A percentile compares a stretch with the other conserved stretches of the same genome.
Conservation (phyloP, 768 basidiomycete genomes). For the Agrocybe chaxingu region DNA sequence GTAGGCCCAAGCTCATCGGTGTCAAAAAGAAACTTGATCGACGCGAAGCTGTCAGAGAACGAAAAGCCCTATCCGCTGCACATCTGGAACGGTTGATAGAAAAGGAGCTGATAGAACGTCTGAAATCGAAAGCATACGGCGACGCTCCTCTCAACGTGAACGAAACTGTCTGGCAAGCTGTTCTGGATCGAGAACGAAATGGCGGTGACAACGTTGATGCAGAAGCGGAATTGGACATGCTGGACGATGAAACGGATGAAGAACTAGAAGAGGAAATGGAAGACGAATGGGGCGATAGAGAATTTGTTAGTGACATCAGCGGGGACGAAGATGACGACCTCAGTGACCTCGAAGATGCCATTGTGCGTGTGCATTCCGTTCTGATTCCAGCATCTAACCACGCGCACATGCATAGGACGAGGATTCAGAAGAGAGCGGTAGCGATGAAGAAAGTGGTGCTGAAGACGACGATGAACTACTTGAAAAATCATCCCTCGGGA, state of each 20-base stretch:
- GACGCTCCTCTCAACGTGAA: slow-evolving; percentile 98
- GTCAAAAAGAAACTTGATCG: slow-evolving; percentile 97
- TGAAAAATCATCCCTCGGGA: slow-evolving; percentile 52
- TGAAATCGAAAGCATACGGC: slow-evolving; percentile 96
- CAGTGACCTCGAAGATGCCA: slow-evolving; percentile 68
- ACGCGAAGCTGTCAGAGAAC: slow-evolving; percentile 87
- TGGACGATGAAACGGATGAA: slow-evolving; percentile 62
- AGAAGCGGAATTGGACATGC: slow-evolving; percentile 46
- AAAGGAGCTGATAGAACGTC: slow-evolving; percentile 91
- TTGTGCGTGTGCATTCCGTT: slow-evolving; percentile 47
- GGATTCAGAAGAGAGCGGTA: slow-evolving; percentile 42
- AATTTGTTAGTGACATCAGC: slow-evolving; percentile 76
- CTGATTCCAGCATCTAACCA: background rate
- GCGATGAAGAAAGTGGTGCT: slow-evolving; percentile 35
- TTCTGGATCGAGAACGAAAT: slow-evolving; percentile 78
- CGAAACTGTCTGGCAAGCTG: slow-evolving; percentile 91
- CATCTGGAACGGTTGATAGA: slow-evolving; percentile 94
- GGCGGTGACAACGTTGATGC: slow-evolving; percentile 56
- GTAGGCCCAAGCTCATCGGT: slow-evolving; percentile 87
- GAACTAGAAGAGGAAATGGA: slow-evolving; percentile 46
- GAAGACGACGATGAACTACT: slow-evolving; percentile 31
- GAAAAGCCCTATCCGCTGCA: slow-evolving; percentile 94
- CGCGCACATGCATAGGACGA: slow-evolving; percentile 21
- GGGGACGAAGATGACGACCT: slow-evolving; percentile 60
- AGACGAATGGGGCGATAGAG: slow-evolving; percentile 58